These are phyloP conservation scores for Gracilaria domingensis DNA, from an alignment of 23 red algal genomes.

Conservation along the genomic window DNA sequence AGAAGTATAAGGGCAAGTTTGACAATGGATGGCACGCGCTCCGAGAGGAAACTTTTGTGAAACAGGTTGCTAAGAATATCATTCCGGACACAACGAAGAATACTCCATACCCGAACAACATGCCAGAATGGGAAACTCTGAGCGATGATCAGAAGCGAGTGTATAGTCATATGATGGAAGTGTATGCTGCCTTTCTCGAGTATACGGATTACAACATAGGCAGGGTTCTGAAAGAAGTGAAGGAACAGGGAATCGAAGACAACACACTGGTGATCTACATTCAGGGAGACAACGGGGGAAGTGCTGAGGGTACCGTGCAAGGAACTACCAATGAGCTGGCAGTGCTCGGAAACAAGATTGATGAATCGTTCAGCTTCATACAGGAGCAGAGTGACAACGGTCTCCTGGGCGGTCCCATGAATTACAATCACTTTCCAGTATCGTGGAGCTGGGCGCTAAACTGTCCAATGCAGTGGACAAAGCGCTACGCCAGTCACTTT, in stretches of 20 bases:
- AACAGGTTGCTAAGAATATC: neutral
- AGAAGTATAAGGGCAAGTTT: constrained; percentile 15
- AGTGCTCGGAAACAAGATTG: constrained; percentile 5
- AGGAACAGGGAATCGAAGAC: neutral
- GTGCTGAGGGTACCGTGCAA: constrained; percentile 34
- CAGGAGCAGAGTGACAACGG: neutral
- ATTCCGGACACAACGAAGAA: neutral
- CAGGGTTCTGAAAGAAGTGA: neutral
- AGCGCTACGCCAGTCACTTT: constrained; percentile 13
- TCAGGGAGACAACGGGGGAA: constrained; percentile 28
- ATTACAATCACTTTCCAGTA: constrained; percentile 19
- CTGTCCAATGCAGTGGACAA: constrained; percentile 14
- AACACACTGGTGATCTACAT: constrained; percentile 33
- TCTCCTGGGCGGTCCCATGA: neutral
- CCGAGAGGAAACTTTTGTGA: neutral
- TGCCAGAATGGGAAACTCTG: constrained; percentile 10
- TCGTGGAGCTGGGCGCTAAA: constrained; percentile 22
- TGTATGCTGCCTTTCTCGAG: constrained; percentile 19
- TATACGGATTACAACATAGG: constrained; percentile 27
- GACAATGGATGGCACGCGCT: constrained; percentile 9
- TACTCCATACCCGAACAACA: neutral
- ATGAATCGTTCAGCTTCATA: neutral
- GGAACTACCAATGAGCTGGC: constrained; percentile 26
- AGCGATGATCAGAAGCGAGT: constrained; percentile 15
- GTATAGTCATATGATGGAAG: constrained; percentile 11